These are phyloP conservation scores for Urostyla sp. DNA, from an alignment of 73 alveolate species.

Conservation along the genomic window DNA sequence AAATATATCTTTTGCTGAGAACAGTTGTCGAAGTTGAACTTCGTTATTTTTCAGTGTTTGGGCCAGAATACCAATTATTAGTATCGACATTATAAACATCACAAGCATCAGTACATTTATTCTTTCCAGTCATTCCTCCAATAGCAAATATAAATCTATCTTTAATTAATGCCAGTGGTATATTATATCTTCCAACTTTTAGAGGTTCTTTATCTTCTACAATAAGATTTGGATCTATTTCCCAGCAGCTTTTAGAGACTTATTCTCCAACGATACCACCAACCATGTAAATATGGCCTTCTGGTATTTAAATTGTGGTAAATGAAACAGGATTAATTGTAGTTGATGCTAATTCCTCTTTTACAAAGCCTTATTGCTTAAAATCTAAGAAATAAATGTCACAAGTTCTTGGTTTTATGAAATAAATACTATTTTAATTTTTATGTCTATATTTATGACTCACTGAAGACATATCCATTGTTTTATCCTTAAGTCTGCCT, in stretches of 20 bases:
- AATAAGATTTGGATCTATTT: conserved; percentile 39
- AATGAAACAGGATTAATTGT: conserved; percentile 22
- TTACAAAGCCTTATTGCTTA: conserved; percentile 26
- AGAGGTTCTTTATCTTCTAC: conserved; percentile 30
- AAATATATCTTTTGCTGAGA: conserved; percentile 16
- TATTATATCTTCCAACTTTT: conserved; percentile 26
- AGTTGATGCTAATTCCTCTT: background rate
- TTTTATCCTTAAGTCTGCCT: background rate
- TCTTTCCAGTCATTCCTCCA: conserved; percentile 21
- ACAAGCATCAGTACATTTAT: background rate
- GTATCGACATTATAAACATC: conserved; percentile 23
- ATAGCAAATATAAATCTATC: conserved; percentile 37
- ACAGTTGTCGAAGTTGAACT: conserved; percentile 35
- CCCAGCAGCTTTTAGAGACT: conserved; percentile 38
- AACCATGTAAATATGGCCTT: conserved; percentile 22
- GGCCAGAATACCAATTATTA: conserved; percentile 41
- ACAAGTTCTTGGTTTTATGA: conserved; percentile 23
- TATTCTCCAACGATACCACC: conserved; percentile 34
- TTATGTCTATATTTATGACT: conserved; percentile 41
- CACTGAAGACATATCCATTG: background rate
- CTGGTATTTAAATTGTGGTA: background rate
- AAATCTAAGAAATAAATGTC: conserved; percentile 38
- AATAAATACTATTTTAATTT: conserved; percentile 22
- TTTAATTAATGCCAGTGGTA: conserved; percentile 6
- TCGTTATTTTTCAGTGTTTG: background rate